Percentiles rank a stretch among this genome's conserved stretches.
phyloP scores from a whole-genome alignment of 305 asterid species.

The Solanum hybrid region DNA sequence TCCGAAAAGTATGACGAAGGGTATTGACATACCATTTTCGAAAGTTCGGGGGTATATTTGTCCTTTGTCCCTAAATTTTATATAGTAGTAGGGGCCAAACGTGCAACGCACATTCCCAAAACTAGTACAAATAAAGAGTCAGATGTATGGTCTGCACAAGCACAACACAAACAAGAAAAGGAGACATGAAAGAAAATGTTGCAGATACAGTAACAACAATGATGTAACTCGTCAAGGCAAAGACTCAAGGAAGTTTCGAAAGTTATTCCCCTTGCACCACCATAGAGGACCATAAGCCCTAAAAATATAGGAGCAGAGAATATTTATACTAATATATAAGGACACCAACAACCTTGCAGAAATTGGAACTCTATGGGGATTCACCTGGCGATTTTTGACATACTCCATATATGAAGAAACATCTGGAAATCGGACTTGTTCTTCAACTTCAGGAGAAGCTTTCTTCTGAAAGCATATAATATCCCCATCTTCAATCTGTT shows the following conservation, averaged over 20 bases:
- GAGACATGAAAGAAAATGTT: not conserved
- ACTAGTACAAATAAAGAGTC: not conserved
- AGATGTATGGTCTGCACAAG: not conserved
- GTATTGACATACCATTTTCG: no score
- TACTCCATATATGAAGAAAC: slow-evolving; percentile 83
- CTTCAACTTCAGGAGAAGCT: slow-evolving; percentile 42
- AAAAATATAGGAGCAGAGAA: not conserved
- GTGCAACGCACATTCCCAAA: not conserved
- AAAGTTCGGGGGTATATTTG: no score
- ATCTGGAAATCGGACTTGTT: slow-evolving; percentile 56
- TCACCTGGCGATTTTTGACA: slow-evolving; percentile 92
- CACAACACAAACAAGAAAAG: not conserved
- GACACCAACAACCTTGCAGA: not conserved
- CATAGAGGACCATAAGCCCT: not conserved
- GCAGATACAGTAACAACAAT: not conserved
- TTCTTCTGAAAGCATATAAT: slow-evolving; percentile 87
- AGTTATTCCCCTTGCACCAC: not conserved
- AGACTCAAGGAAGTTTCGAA: not conserved
- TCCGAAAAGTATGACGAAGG: no score
- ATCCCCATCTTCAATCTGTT: slow-evolving; percentile 94
- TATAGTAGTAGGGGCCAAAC: not conserved
- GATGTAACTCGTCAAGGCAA: not conserved
- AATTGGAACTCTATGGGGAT: not conserved
- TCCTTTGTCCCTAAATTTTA: no score
- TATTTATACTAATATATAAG: not conserved